Base-by-base conservation (phyloP, 1,139 yeast genomes). In the Pichia sp. region DNA sequence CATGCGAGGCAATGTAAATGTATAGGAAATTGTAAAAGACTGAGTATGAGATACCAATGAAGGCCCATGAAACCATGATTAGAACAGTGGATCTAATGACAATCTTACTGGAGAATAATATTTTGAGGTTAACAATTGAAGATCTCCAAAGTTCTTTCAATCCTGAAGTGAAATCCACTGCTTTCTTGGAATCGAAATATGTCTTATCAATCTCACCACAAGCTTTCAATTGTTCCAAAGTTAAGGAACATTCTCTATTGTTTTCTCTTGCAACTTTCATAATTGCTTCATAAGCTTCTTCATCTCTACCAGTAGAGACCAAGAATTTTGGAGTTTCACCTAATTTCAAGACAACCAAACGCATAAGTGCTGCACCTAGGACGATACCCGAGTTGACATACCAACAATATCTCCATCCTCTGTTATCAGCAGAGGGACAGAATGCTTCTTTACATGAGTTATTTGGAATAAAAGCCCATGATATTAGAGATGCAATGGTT, bases 371-470 rank as follows among this genome's bases (percentile, higher is more conserved):
- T 46, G 68, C 62, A 19, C 63, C 58, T 33, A 76, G 48, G 8
- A 74, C 77, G 37, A 74, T 61, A 16, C 65, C 75, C 19, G 77
- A 72, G 48, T 73, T 69, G 19, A 66, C 62, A 47, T 69, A 73
- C 63, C 68, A 74, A 27, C 66, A 61, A 51, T 75, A 76, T 51
- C 81, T 62, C 81, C 82, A 75, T 38, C 81, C 82, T 55, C 67
- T 62, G 48, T 75, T 75, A 12, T 55, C 49, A 13, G 56, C 50
- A 9, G 71, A 60, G 16, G 69, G 63, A 55, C 81, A 74, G 41
- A 60, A 35, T 5, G 50, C 61, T 13, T 51, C 48, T 0, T 52
- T 51, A 56, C 82, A 75, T 12, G 72, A 63, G 43, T 60, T 59
- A 39, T 65, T 65, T 22, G 75, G 69, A 38, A 75, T 58, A 37